A percentile compares a stretch with the other conserved stretches of the same genome.
These are phyloP conservation scores for Penicillium sp. DNA, from an alignment of 2,329 filamentous ascomycete species.

Conservation along the genomic window DNA sequence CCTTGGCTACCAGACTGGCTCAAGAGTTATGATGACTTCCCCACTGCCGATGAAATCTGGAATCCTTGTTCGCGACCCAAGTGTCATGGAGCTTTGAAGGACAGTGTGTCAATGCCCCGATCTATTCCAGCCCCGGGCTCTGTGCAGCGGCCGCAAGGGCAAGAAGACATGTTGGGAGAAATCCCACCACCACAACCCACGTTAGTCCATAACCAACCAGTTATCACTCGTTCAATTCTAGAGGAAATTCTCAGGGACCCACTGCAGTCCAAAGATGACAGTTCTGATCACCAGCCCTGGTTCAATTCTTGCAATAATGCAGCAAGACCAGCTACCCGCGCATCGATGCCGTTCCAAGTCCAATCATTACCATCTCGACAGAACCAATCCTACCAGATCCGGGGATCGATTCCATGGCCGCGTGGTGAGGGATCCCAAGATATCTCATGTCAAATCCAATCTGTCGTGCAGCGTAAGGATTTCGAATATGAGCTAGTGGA, in stretches of 20 bases:
- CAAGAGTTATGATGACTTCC: conserved; percentile 22
- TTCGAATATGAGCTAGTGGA: not conserved
- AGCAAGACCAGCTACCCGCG: not conserved
- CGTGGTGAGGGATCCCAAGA: not conserved
- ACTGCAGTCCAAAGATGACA: not conserved
- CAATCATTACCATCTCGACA: conserved; percentile 1
- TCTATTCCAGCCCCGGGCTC: not conserved
- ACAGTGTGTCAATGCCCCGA: not conserved
- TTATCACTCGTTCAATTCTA: conserved; percentile 4
- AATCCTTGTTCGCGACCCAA: conserved; percentile 14
- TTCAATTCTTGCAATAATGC: not conserved
- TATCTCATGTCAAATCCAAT: not conserved
- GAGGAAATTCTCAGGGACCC: conserved; percentile 3
- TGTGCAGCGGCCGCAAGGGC: not conserved
- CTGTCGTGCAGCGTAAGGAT: not conserved
- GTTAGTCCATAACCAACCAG: not conserved
- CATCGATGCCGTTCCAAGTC: not conserved
- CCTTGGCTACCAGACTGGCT: conserved; percentile 23
- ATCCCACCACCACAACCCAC: not conserved
- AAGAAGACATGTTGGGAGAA: not conserved
- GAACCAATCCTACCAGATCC: not conserved
- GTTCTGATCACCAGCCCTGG: not conserved
- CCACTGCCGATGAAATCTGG: conserved; percentile 22
- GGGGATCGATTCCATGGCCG: not conserved
- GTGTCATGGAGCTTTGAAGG: conserved; percentile 4